Percentiles rank a stretch among this genome's conserved stretches.
Conservation (phyloP, 2,329 filamentous ascomycete genomes). For the Aspergillus ruber region DNA sequence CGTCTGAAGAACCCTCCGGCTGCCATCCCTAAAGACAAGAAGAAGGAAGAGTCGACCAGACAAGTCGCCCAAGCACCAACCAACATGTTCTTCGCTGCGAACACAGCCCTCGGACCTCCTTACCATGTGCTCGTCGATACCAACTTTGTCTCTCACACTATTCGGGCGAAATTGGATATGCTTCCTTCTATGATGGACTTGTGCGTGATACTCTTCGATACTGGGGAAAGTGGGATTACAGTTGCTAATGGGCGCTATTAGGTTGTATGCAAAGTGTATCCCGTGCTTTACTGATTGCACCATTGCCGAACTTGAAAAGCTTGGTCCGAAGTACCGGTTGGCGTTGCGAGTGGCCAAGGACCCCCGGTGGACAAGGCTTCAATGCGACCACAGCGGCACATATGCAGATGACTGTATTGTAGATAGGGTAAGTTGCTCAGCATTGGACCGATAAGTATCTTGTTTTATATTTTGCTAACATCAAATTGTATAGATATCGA, state of each 20-base stretch:
- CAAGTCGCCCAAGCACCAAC: constrained; percentile 54
- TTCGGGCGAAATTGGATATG: constrained; percentile 83
- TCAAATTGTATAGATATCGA: constrained; percentile 36
- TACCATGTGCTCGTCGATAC: constrained; percentile 78
- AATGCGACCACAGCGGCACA: constrained; percentile 84
- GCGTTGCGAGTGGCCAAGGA: constrained; percentile 81
- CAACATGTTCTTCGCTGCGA: constrained; percentile 81
- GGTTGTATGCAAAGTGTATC: constrained; percentile 82
- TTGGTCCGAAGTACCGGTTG: constrained; percentile 81
- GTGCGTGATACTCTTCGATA: constrained; percentile 5
- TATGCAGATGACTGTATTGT: constrained; percentile 85
- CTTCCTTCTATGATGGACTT: constrained; percentile 86
- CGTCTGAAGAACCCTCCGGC: constrained; percentile 12
- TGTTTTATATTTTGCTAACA: background rate
- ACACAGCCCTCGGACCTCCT: constrained; percentile 76
- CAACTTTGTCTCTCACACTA: constrained; percentile 85
- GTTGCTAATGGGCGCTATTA: constrained; percentile 6
- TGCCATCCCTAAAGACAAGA: constrained; percentile 8
- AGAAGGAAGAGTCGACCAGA: constrained; percentile 11
- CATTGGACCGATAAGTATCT: background rate
- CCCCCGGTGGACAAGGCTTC: constrained; percentile 76
- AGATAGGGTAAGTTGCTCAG: constrained; percentile 49
- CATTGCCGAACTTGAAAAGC: constrained; percentile 80
- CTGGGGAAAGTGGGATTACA: background rate
- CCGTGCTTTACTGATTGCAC: constrained; percentile 81